A percentile compares a stretch with the other conserved stretches of the same genome.
phyloP scores from a whole-genome alignment of 371 early-diverging fungal genomes.

The Rhizopus sp. region DNA sequence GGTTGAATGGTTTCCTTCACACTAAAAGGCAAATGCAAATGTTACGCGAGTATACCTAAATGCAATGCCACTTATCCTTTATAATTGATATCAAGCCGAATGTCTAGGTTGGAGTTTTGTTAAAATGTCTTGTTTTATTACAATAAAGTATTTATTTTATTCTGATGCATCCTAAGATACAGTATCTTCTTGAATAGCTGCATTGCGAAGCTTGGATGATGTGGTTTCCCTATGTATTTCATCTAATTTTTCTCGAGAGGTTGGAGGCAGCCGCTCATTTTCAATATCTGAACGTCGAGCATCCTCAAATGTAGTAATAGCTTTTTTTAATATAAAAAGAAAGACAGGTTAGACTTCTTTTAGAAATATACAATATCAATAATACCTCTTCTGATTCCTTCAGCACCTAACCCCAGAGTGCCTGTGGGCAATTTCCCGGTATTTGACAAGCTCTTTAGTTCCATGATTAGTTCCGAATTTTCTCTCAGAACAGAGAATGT shows the following conservation, averaged over 20 bases:
- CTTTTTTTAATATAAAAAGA: conserved; percentile 30
- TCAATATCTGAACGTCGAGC: conserved; percentile 86
- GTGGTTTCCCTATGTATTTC: conserved; percentile 48
- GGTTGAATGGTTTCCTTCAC: neutral
- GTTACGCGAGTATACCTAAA: too few species aligned
- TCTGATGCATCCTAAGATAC: too few species aligned
- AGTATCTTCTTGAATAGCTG: neutral
- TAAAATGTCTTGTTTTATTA: too few species aligned
- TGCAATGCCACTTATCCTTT: too few species aligned
- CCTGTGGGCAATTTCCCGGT: conserved; percentile 82
- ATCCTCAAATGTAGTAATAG: conserved; percentile 90
- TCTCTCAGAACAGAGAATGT: conserved; percentile 87
- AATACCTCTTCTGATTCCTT: conserved; percentile 82
- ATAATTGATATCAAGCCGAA: too few species aligned
- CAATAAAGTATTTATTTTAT: too few species aligned
- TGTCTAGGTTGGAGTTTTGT: too few species aligned
- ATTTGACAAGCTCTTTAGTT: conserved; percentile 86
- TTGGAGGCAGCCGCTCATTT: conserved; percentile 92
- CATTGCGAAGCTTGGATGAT: conserved; percentile 37
- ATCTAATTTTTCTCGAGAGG: conserved; percentile 44
- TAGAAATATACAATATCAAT: neutral
- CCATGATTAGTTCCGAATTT: conserved; percentile 88
- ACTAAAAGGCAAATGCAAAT: neutral
- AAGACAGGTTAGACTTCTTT: neutral
- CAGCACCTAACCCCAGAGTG: conserved; percentile 84